Conservation (phyloP, 331 rosid species). For the Spiraea crenata region DNA sequence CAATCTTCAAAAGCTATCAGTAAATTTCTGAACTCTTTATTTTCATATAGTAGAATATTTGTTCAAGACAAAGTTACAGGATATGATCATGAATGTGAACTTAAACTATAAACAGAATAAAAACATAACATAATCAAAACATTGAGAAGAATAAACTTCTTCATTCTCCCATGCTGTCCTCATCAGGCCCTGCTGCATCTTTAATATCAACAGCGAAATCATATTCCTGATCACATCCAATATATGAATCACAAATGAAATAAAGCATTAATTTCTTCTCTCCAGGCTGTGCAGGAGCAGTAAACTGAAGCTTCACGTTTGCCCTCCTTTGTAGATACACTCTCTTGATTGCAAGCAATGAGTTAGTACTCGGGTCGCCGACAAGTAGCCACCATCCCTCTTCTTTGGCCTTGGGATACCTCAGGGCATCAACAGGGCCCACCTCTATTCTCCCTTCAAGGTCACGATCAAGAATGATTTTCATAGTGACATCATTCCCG, state of each 20-base stretch:
- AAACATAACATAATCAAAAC: background rate
- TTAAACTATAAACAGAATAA: no score
- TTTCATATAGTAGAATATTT: no score
- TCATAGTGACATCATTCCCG: slow-evolving; percentile 38
- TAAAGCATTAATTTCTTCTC: slow-evolving; percentile 65
- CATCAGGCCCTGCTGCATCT: slow-evolving; percentile 49
- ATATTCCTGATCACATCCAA: slow-evolving; percentile 92
- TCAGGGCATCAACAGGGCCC: slow-evolving; percentile 69
- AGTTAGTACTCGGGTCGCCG: slow-evolving; percentile 67
- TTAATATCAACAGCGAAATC: slow-evolving; percentile 58
- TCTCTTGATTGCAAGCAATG: slow-evolving; percentile 72
- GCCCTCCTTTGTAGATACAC: slow-evolving; percentile 69
- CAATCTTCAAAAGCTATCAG: no score
- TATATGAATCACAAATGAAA: slow-evolving; percentile 85
- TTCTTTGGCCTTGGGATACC: slow-evolving; percentile 81
- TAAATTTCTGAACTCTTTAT: no score
- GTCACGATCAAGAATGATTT: slow-evolving; percentile 76
- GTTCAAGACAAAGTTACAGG: no score
- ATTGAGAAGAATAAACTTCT: background rate
- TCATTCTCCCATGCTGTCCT: slow-evolving; percentile 26
- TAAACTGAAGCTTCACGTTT: slow-evolving; percentile 68
- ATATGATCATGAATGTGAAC: no score
- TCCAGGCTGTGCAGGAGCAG: slow-evolving; percentile 64
- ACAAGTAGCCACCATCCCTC: slow-evolving; percentile 98
- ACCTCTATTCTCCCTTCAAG: slow-evolving; percentile 66